These are phyloP conservation scores for Skeletonema marinoi DNA, from an alignment of 108 stramenopile genomes.

Conservation along the genomic window DNA sequence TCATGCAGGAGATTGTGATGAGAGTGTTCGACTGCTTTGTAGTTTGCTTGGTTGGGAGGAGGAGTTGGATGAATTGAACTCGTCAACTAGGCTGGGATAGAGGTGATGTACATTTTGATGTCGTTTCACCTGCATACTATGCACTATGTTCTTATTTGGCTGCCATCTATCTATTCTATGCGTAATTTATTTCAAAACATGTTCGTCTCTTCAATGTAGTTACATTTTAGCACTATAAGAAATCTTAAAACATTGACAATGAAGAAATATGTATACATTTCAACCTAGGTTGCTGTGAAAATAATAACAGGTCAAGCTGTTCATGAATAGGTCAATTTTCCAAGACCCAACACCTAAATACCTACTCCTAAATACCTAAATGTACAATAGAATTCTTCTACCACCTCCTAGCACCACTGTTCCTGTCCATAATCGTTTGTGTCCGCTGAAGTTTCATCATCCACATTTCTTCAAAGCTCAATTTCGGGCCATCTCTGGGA, in stretches of 20 bases:
- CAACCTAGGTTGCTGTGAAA: neutral
- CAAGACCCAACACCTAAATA: too few relatives aligned
- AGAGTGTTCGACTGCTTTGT: constrained; percentile 54
- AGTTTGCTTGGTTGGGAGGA: constrained; percentile 76
- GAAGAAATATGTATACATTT: neutral
- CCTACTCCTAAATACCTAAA: too few relatives aligned
- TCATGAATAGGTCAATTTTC: neutral
- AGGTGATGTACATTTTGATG: neutral
- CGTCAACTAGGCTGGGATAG: constrained; percentile 19
- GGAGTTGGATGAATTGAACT: constrained; percentile 50
- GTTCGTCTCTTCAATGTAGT: neutral
- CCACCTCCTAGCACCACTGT: neutral
- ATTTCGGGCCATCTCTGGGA: constrained; percentile 10
- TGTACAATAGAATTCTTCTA: too few relatives aligned
- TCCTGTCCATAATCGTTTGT: constrained; percentile 9
- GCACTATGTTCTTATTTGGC: neutral
- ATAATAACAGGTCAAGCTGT: neutral
- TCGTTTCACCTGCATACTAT: neutral
- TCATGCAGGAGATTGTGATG: constrained; percentile 84
- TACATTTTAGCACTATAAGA: neutral
- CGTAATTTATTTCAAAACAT: too few relatives aligned
- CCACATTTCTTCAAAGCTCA: constrained; percentile 28
- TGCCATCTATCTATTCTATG: neutral
- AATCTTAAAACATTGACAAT: neutral
- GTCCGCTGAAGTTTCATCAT: constrained; percentile 16